Conservation (phyloP, 2,329 filamentous ascomycete genomes). For the Chaetothyriales sp. region DNA sequence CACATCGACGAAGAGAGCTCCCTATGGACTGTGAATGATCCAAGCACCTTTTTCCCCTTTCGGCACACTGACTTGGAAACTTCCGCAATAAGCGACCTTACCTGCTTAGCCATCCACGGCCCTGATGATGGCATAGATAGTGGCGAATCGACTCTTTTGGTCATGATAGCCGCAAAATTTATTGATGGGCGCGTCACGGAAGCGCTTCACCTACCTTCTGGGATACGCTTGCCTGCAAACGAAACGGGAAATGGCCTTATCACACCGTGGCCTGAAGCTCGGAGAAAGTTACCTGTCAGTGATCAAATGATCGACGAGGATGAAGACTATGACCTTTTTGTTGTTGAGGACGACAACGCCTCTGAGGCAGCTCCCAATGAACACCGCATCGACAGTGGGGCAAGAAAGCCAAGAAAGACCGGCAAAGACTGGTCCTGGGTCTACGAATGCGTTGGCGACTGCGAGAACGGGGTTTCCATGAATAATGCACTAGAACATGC, state of each 20-base stretch:
- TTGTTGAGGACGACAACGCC: slow-evolving; percentile 97
- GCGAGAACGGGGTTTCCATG: not conserved
- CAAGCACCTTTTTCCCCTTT: slow-evolving; percentile 7
- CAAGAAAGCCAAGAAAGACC: not conserved
- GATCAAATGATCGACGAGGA: not conserved
- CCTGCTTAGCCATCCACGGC: not conserved
- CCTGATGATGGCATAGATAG: not conserved
- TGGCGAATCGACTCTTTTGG: not conserved
- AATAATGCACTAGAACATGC: not conserved
- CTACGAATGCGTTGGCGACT: not conserved
- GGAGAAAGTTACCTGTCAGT: not conserved
- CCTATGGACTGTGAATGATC: slow-evolving; percentile 1
- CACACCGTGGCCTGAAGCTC: not conserved
- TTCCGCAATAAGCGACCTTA: not conserved
- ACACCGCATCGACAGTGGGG: not conserved
- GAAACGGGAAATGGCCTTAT: not conserved
- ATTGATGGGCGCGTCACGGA: not conserved
- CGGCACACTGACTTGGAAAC: slow-evolving; percentile 5
- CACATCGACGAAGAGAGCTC: slow-evolving; percentile 11
- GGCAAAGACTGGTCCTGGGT: not conserved
- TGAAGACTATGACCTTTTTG: slow-evolving; percentile 63
- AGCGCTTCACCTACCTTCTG: not conserved
- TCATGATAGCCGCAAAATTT: not conserved
- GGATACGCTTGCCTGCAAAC: not conserved
- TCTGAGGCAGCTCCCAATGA: slow-evolving; percentile 48